Evolutionary conservation across 2,329 filamentous ascomycete genomes (phyloP).

Genomic region (Hypoxylon sp.): DNA sequence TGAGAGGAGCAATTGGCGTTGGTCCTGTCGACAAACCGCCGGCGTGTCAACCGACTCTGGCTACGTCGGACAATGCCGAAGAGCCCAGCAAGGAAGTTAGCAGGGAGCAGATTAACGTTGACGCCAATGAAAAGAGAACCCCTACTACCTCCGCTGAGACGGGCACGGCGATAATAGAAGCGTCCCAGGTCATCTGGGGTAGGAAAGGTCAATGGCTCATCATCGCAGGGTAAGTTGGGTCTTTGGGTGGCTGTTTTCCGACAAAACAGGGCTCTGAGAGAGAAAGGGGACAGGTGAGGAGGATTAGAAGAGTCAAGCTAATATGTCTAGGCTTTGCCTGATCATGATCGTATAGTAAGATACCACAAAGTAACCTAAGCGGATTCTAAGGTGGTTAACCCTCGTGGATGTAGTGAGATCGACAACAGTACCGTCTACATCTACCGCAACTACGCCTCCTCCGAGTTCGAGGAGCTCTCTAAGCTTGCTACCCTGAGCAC

Average conservation of each 20-base stretch:
- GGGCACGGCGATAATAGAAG: constrained; percentile 27
- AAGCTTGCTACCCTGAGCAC: constrained; percentile 43
- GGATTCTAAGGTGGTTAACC: not conserved
- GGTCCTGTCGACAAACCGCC: constrained; percentile 23
- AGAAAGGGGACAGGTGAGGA: not conserved
- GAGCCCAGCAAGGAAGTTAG: not conserved
- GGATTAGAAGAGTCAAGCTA: constrained; percentile 1
- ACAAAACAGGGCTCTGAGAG: no score
- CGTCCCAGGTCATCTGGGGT: constrained; percentile 34
- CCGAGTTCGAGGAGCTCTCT: constrained; percentile 45
- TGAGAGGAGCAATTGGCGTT: constrained; percentile 16
- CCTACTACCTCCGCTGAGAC: constrained; percentile 20
- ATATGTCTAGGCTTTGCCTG: constrained; percentile 27
- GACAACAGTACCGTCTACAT: constrained; percentile 39
- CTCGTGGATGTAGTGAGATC: constrained; percentile 24
- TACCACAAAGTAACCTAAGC: not conserved
- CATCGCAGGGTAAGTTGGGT: constrained; percentile 29
- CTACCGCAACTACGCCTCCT: constrained; percentile 46
- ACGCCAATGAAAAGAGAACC: constrained; percentile 9
- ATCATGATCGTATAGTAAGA: constrained; percentile 39
- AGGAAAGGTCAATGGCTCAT: constrained; percentile 33
- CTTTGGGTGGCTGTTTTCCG: no score
- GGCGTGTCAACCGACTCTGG: not conserved
- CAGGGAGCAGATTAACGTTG: not conserved
- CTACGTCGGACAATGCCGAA: not conserved